Conservation (phyloP, 208 protist species). For the Acanthamoeba castellanii region DNA sequence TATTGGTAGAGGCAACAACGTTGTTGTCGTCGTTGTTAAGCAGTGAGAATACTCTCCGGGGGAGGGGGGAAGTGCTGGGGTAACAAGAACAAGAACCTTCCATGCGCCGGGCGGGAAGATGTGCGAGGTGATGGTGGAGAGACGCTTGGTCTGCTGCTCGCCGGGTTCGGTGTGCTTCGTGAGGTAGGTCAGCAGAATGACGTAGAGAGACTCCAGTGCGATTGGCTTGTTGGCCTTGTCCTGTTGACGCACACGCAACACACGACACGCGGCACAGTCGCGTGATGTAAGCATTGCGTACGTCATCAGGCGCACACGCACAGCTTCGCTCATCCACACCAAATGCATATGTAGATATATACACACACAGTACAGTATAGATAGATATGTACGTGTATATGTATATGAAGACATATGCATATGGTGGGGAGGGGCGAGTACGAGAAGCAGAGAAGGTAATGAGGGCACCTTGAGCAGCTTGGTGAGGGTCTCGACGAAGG, state of each 20-base stretch:
- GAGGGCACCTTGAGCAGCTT: slow-evolving; percentile 67
- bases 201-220: slow-evolving; percentile 55
- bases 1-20: not conserved
- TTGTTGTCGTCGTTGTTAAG: no score
- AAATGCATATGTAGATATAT: not conserved
- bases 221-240: slow-evolving; percentile 60
- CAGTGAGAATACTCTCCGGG: no score
- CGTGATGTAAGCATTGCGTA: not conserved
- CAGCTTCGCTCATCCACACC: not conserved
- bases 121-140: slow-evolving; percentile 35
- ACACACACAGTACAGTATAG: no score
- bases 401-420: not conserved
- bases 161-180: slow-evolving; percentile 19
- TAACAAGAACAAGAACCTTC: not conserved
- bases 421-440: not conserved
- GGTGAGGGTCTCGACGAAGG: slow-evolving; percentile 36
- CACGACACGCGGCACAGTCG: not conserved
- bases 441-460: slow-evolving; percentile 49
- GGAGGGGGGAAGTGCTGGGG: not conserved
- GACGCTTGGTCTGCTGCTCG: slow-evolving; percentile 25
- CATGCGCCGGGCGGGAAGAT: slow-evolving; percentile 51
- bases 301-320: not conserved
- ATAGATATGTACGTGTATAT: not conserved
- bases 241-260: not conserved
- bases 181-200: slow-evolving; percentile 28